Conservation (phyloP, 1,284 basidiomycete genomes). For the Lentinus polychrous region DNA sequence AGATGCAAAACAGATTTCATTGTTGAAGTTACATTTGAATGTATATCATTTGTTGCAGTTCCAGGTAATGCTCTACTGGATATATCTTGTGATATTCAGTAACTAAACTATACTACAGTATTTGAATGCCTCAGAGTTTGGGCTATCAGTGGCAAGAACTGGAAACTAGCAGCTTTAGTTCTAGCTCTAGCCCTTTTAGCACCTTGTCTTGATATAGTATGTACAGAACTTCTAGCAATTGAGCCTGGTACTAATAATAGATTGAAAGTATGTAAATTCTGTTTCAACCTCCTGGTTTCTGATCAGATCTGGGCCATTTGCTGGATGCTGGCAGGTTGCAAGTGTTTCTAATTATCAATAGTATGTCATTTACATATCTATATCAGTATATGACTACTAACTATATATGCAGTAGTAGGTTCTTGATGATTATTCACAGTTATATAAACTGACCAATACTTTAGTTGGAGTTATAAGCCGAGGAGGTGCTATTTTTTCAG, state of each 20-base stretch:
- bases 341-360: neutral
- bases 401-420: neutral
- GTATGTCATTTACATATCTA: neutral
- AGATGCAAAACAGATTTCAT: neutral
- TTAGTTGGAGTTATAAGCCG: neutral
- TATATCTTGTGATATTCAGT: neutral
- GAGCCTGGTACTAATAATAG: too few relatives aligned
- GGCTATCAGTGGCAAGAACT: neutral
- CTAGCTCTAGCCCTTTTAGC: neutral
- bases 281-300: neutral
- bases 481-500: neutral
- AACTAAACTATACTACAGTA: neutral
- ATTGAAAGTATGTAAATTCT: neutral
- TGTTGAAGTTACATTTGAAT: neutral
- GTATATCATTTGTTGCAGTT: neutral
- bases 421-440: neutral
- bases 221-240: neutral
- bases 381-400: neutral
- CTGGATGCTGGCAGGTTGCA: neutral
- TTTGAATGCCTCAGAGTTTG: constrained; percentile 1
- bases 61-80: neutral
- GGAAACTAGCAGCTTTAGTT: neutral
- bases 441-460: neutral
- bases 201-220: neutral
- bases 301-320: neutral